phyloP scores from a whole-genome alignment of 352 stramenopile genomes.

The Pythium insidiosum region DNA sequence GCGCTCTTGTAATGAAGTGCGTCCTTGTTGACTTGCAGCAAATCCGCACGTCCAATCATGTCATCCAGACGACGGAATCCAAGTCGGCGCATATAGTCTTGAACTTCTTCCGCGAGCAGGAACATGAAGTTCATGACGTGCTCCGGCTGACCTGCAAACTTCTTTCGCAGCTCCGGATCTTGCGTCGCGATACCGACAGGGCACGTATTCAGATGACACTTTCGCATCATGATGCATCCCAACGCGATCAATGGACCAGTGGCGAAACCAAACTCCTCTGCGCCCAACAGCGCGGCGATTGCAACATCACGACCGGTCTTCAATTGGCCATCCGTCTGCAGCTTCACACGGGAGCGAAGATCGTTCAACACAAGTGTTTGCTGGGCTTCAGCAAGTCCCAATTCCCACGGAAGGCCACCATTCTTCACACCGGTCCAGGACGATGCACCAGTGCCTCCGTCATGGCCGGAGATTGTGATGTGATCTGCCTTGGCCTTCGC shows the following conservation, averaged over 20 bases:
- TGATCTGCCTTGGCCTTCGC: conserved; percentile 91
- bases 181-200: conserved; percentile 97
- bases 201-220: conserved; percentile 97
- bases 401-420: conserved; percentile 92
- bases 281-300: conserved; percentile 91
- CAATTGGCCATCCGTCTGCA: conserved; percentile 95
- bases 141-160: conserved; percentile 94
- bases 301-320: conserved; percentile 92
- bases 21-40: conserved; percentile 88
- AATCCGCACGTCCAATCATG: conserved; percentile 90
- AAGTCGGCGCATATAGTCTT: conserved; percentile 62
- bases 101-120: conserved; percentile 93
- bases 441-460: conserved; percentile 93
- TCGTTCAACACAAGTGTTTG: conserved; percentile 96
- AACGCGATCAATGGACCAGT: conserved; percentile 93
- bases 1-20: conserved; percentile 64
- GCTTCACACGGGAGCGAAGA: conserved; percentile 86
- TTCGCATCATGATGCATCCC: conserved; percentile 98
- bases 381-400: conserved; percentile 94
- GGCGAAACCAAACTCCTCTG: conserved; percentile 95
- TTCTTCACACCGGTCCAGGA: conserved; percentile 94
- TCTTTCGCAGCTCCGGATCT: conserved; percentile 92
- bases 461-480: conserved; percentile 93
- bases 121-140: conserved; percentile 98
- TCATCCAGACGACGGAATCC: conserved; percentile 92